Base-by-base conservation (phyloP, 805 yeast species). In the Scheffersomyces coipomensis region DNA sequence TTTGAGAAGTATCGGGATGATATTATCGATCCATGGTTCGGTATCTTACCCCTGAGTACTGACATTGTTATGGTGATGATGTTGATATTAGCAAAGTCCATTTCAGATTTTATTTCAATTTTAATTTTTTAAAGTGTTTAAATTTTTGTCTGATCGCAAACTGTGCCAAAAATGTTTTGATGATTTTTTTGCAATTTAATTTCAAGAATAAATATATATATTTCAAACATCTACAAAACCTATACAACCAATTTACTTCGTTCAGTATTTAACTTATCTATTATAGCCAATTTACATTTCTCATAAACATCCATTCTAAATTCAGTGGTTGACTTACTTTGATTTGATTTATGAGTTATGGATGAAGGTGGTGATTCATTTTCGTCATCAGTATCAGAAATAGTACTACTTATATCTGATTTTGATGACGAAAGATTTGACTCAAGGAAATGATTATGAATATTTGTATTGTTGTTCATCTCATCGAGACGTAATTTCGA, bases 261-360 rank as follows among this genome's bases (percentile, higher is more conserved):
- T 42, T 56, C 66, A 23, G 36, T 32, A 21, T 42, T 43, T 12
- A 63, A 41, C 40, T 54, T 53, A 13, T 55, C 59, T 18, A 42
- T 33, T 4, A 63, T 54, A 2, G 65, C 64, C 3, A 12, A n/a
- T 38, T 48, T 49, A 44, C 67, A 63, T 43, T 60, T 62, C 13
- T 55, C 58, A 45, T 56, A 59, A 11, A 58, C 24, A 10, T 59
- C 63, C 16, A 41, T 27, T 21, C 43, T 35, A 13, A 41, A 37
- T 24, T 18, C 36, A 22, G 19, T 35, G 35, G n/a, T 25, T n/a
- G 31, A 19, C 19, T 13, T 6, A 19, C 2, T n/a, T 15, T 18
- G 24, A 37, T n/a, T 13, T 26, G 19, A n/a, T n/a, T n/a, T n/a
- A n/a, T 8, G 11, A 10, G n/a, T 24, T 9, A 13, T 9, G 8